Percentiles rank a stretch among this genome's conserved stretches.
phyloP scores from a whole-genome alignment of 2,329 filamentous ascomycete genomes.

The Neofusicoccum ribis region DNA sequence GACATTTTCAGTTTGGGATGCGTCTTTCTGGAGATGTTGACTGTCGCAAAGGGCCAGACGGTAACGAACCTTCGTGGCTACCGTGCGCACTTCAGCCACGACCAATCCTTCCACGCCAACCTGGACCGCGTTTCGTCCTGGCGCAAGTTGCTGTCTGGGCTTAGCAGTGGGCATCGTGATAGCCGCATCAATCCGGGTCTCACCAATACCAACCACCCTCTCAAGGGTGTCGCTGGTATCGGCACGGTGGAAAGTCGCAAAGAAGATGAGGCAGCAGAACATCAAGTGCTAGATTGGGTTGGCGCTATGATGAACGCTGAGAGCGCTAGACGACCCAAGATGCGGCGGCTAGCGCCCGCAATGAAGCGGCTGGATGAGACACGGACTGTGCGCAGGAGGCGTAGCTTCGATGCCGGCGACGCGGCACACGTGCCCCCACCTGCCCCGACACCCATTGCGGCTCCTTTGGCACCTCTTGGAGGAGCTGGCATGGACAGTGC shows the following conservation, averaged over 20 bases:
- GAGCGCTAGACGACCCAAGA: slow-evolving; percentile 38
- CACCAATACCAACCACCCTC: not conserved
- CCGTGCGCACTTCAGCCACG: slow-evolving; percentile 32
- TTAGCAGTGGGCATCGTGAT: slow-evolving; percentile 8
- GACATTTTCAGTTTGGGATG: slow-evolving; percentile 44
- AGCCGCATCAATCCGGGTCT: not conserved
- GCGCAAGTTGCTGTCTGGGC: slow-evolving; percentile 14
- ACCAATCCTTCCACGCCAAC: slow-evolving; percentile 42
- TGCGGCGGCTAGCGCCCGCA: slow-evolving; percentile 27
- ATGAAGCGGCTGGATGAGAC: slow-evolving; percentile 33
- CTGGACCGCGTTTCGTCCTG: slow-evolving; percentile 35
- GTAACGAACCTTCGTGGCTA: slow-evolving; percentile 36
- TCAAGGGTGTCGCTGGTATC: not conserved
- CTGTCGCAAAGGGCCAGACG: slow-evolving; percentile 37
- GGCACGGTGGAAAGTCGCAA: slow-evolving; percentile 25
- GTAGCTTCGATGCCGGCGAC: slow-evolving; percentile 33
- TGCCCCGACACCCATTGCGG: not conserved
- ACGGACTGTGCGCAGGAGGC: slow-evolving; percentile 29
- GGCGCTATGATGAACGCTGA: slow-evolving; percentile 37
- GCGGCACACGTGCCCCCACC: not conserved
- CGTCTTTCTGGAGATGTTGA: slow-evolving; percentile 42
- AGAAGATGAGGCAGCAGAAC: slow-evolving; percentile 33
- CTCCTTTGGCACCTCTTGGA: not conserved
- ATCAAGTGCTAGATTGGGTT: slow-evolving; percentile 37
- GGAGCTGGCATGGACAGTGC: not conserved